Evolutionary conservation across 108 stramenopile species (phyloP), one percentile per base, ranked within the genome.

Genomic region (Seminavis robusta): DNA sequence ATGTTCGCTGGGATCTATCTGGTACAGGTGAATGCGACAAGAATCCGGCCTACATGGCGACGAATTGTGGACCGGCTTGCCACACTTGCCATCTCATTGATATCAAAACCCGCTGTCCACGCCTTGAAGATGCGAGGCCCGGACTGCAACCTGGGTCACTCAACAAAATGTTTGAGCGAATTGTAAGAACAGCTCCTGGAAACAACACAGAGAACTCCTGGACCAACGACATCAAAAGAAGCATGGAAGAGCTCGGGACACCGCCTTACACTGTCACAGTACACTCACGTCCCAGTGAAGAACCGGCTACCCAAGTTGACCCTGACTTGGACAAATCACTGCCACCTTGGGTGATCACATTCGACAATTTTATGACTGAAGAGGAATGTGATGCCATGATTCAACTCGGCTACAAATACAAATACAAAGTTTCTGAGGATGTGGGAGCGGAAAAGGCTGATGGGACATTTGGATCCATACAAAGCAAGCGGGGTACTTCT

Each of bases 1-100:
- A n/a, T n/a, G n/a, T n/a, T n/a, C n/a, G n/a, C n/a, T n/a, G n/a
- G n/a, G n/a, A n/a, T n/a, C n/a, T n/a, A n/a, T n/a, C n/a, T n/a
- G n/a, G n/a, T n/a, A n/a, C n/a, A n/a, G n/a, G n/a, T n/a, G 89
- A 90, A 71, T 92, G 91, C 47, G 75, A 84, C 41, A 65, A 52
- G 0, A 92, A 92, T 49, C 33, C 59, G 43, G 65, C 79, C 0
- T 92, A 65, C 39, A 92, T 92, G 91, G 10, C 15, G 2, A 71
- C 54, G 17, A 71, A 53, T 23, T 83, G 83, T 51, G 78, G 76
- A 21, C 76, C 81, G 0, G 83, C 87, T 21, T 94, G 93, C 51
- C 58, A 71, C 56, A 60, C 66, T 23, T 94, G 93, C 51, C 59
- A 86, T 37, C 56, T 84, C 50, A 83, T 94, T 33, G 84, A 88